Base-by-base conservation (phyloP, 2,329 filamentous ascomycete genomes). In the Xylaria sp. region DNA sequence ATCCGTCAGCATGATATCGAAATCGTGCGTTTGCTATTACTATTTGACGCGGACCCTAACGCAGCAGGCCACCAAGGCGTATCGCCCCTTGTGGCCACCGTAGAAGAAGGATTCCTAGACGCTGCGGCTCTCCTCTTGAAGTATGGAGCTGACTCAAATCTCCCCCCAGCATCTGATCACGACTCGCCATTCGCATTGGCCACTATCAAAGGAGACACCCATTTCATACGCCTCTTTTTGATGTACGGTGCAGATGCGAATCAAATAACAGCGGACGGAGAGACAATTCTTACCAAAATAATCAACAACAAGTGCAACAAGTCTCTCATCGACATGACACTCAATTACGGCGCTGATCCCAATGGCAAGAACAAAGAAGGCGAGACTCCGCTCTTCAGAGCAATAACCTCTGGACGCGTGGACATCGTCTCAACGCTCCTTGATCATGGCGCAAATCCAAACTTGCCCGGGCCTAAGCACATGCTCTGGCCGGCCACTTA, bases 381-480 rank as follows among this genome's bases (percentile, higher is more conserved):
- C 33, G 88, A 89, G 72, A 90, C 88, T 0, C 85, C 90, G 0
- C 82, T 92, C 1, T 90, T 90, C 76, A 85, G 88, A 71, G 88
- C 89, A 4, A 89, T 92, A 62, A 83, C 84, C 58, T 81, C 82
- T 20, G 84, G 84, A 12, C 84, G 90, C 6, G 79, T 85, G 58
- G 89, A 91, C 67, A 81, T 91, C 1, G 85, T 90, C 68, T 82
- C 79, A 1, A 18, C 65, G 12, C 69, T 73, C n/a, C 71, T 89
- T 2, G 83, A 91, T 61, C 84, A 89, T 64, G 85, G 86, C 2
- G 91, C 90, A 1, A 86, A 92, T 73, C 86, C 90, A 9, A 92
- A 93, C 76, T 81, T 92, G 6, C 90, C 90, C 1, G 90, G 88
- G 0, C 89, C 90, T 12, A 91, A 91, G 78, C 88, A 92, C 80